phyloP scores from a whole-genome alignment of 768 basidiomycete genomes.

The Mycena capillaripes region DNA sequence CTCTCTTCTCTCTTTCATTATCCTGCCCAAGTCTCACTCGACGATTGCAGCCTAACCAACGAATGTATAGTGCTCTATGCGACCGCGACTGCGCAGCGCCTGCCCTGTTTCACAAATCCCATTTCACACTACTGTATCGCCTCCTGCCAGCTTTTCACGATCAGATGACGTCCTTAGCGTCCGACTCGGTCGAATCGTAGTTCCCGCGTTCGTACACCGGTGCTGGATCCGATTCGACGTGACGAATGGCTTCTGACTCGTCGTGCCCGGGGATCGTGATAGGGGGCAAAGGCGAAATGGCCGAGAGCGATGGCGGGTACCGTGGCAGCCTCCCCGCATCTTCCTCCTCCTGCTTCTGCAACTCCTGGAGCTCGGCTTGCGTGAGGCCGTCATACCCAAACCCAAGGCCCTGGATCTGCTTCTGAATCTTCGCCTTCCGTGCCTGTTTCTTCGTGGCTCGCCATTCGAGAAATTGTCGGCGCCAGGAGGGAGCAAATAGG shows the following conservation, averaged over 20 bases:
- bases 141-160: not conserved
- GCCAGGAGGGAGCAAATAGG: constrained; percentile 36
- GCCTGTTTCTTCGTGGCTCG: constrained; percentile 12
- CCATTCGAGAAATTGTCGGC: constrained; percentile 11
- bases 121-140: constrained; percentile 13
- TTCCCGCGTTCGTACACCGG: constrained; percentile 29
- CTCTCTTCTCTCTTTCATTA: not conserved
- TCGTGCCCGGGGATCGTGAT: constrained; percentile 20
- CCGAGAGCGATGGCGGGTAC: constrained; percentile 38
- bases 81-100: no score
- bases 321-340: constrained; percentile 28
- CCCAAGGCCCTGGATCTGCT: constrained; percentile 30
- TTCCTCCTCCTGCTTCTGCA: constrained; percentile 34
- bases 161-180: constrained; percentile 1
- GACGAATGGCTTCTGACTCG: not conserved
- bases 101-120: constrained; percentile 2
- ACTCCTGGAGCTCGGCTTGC: constrained; percentile 34
- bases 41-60: not conserved
- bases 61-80: not conserved
- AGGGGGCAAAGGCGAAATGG: constrained; percentile 23
- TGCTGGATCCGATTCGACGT: constrained; percentile 18
- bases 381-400: constrained; percentile 44
- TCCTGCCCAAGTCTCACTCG: not conserved
- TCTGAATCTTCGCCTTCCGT: constrained; percentile 27
- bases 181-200: constrained; percentile 5